These are phyloP conservation scores for Solanum ahanhuiri DNA, from an alignment of 257 asterid genomes.

Conservation along the genomic window DNA sequence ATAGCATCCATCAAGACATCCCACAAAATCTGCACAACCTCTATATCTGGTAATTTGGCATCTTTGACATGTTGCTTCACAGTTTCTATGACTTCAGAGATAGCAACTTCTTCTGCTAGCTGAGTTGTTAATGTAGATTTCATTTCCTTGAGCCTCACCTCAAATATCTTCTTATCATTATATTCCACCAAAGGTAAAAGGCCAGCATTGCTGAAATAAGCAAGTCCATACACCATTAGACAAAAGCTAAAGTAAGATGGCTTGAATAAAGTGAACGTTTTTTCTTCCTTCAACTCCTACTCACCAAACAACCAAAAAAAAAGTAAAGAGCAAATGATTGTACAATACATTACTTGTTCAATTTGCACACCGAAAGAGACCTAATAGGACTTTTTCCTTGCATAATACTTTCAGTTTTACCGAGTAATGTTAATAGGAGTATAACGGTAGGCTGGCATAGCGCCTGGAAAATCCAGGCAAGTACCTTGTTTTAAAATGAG, in stretches of 20 bases:
- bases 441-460: neutral
- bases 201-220: constrained; percentile 62
- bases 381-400: neutral
- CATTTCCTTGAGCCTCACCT: constrained; percentile 82
- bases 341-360: neutral
- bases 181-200: constrained; percentile 67
- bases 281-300: neutral
- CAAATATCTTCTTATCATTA: constrained; percentile 75
- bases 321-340: neutral
- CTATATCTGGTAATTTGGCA: constrained; percentile 82
- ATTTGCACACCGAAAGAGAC: neutral
- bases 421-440: neutral
- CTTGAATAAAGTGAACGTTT: neutral
- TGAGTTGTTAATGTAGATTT: constrained; percentile 71
- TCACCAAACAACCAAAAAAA: neutral
- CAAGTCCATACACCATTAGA: neutral
- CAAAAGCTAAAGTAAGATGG: neutral
- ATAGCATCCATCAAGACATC: constrained; percentile 98
- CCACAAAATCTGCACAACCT: constrained; percentile 83
- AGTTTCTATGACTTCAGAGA: constrained; percentile 84
- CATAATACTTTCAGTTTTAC: neutral
- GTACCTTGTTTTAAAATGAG: neutral
- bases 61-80: constrained; percentile 88
- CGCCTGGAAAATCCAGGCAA: neutral
- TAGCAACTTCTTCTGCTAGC: constrained; percentile 72